phyloP scores from a whole-genome alignment of 345 rosid genomes.

The Diplotaxis tenuifolia region DNA sequence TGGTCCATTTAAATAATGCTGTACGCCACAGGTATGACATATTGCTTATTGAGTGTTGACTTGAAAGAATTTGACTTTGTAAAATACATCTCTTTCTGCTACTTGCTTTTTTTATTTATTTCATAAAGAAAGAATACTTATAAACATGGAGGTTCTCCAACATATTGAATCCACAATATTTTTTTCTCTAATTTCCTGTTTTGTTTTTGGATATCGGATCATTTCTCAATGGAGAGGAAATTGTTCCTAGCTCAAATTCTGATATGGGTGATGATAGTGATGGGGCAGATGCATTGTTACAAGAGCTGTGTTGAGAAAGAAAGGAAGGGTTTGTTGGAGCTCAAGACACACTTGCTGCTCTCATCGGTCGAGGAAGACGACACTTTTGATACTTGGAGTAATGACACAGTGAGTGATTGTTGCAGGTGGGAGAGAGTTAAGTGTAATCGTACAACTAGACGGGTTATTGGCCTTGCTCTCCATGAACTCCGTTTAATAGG shows the following conservation, averaged over 20 bases:
- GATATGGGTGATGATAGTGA: background rate
- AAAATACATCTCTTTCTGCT: background rate
- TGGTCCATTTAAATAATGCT: background rate
- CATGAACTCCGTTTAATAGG: background rate
- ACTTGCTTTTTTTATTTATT: background rate
- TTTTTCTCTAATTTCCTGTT: background rate
- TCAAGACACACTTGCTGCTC: background rate
- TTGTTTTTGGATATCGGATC: background rate
- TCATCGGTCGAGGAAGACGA: background rate
- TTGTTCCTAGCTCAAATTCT: background rate
- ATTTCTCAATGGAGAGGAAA: background rate
- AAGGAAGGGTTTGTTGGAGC: background rate
- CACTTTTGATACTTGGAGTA: background rate
- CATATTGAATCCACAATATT: background rate
- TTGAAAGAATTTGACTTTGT: background rate
- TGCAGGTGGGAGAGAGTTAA: background rate
- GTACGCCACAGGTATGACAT: background rate
- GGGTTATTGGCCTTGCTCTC: background rate
- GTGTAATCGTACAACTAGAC: background rate
- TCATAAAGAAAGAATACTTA: background rate
- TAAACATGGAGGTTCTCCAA: background rate
- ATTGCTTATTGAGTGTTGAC: background rate
- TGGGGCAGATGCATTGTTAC: background rate
- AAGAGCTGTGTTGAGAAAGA: background rate
- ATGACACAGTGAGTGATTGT: background rate